Percentiles rank a stretch among this genome's conserved stretches.
Conservation (phyloP, 140 eudicot species). For the Oenanthe javanica region DNA sequence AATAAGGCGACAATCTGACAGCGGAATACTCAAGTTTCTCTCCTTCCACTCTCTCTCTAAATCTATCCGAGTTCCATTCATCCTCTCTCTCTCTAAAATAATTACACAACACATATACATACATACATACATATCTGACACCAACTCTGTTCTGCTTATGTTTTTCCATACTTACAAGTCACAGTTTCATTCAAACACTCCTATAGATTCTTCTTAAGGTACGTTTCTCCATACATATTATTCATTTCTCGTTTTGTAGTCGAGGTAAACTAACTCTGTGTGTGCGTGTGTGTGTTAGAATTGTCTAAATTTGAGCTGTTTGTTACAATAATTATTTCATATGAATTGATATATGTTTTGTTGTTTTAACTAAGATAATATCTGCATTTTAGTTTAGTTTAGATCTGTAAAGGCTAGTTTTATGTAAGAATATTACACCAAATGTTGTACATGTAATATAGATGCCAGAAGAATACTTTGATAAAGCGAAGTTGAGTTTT, state of each 20-base stretch:
- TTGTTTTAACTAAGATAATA: not conserved
- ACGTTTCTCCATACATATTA: not conserved
- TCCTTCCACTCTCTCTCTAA: constrained; percentile 12
- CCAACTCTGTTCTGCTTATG: not conserved
- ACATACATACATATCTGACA: not conserved
- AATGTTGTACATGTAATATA: not conserved
- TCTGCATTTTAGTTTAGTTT: not conserved
- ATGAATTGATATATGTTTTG: not conserved
- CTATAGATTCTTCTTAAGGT: not conserved
- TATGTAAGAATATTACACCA: not conserved
- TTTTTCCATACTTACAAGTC: not conserved
- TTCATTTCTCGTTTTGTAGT: too few relatives aligned
- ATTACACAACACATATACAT: too few relatives aligned
- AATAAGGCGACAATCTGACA: not conserved
- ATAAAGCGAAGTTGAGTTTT: too few relatives aligned
- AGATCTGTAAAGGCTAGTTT: too few relatives aligned
- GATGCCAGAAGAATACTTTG: too few relatives aligned
- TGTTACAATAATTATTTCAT: too few relatives aligned
- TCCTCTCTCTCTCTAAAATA: too few relatives aligned
- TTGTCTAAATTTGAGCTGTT: too few relatives aligned
- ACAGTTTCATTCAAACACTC: not conserved
- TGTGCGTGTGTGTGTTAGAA: too few relatives aligned
- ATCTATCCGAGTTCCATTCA: not conserved
- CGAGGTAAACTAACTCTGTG: too few relatives aligned
- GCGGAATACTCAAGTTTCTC: not conserved